Percentiles rank a stretch among this genome's conserved stretches.
Conservation (phyloP, 2,329 filamentous ascomycete species). For the Cephalotrichum gorgonifer region DNA sequence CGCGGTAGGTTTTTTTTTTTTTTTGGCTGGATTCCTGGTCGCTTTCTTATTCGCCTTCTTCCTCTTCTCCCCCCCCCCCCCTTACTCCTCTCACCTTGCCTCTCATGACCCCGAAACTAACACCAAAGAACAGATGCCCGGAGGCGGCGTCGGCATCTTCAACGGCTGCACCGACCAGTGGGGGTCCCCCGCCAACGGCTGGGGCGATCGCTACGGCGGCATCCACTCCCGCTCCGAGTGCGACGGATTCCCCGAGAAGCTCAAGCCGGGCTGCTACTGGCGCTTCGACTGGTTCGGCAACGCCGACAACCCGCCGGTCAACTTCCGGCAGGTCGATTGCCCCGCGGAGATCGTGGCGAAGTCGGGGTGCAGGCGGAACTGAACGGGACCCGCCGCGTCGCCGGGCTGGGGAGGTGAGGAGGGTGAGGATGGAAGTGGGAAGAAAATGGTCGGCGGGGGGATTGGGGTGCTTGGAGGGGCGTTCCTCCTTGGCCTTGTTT, state of each 20-base stretch:
- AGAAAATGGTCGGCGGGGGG: background rate
- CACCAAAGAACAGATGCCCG: constrained; percentile 33
- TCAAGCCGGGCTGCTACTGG: constrained; percentile 51
- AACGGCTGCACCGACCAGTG: constrained; percentile 33
- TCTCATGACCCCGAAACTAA: background rate
- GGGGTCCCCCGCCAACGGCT: constrained; percentile 34
- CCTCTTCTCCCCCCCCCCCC: background rate
- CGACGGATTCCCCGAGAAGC: constrained; percentile 36
- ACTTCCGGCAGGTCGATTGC: constrained; percentile 45
- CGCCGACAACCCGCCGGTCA: constrained; percentile 45
- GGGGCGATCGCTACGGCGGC: constrained; percentile 50
- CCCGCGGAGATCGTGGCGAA: constrained; percentile 34
- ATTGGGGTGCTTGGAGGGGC: background rate
- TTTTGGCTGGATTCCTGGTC: background rate
- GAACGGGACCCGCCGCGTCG: background rate
- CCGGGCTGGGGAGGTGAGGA: no score
- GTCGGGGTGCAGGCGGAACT: constrained; percentile 18
- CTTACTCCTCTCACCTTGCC: background rate
- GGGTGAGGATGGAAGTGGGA: background rate
- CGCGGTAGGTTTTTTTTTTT: constrained; percentile 2
- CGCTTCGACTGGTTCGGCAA: constrained; percentile 54
- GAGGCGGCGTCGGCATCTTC: constrained; percentile 44
- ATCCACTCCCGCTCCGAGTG: constrained; percentile 40
- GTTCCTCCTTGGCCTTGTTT: background rate
- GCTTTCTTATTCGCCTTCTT: background rate